Evolutionary conservation across 192 early-diverging fungal species (phyloP).

Genomic region (Backusella psychrophila): DNA sequence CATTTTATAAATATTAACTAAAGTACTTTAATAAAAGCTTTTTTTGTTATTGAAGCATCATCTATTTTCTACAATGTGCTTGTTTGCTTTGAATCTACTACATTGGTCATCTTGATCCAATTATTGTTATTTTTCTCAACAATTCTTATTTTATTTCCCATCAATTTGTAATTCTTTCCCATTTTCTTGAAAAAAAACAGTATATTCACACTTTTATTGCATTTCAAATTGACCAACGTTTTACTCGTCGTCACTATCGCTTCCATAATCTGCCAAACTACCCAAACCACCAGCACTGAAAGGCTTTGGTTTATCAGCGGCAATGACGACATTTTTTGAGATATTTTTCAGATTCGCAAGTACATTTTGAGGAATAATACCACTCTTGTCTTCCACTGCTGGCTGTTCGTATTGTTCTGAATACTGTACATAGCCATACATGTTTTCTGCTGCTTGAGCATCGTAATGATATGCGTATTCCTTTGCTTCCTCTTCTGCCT

Average conservation of each 20-base stretch:
- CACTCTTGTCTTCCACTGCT: background rate
- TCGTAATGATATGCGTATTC: background rate
- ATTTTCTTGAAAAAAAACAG: too few species aligned
- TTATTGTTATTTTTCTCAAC: too few species aligned
- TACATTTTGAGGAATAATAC: conserved; percentile 30
- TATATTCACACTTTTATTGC: too few species aligned
- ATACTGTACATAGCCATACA: conserved; percentile 16
- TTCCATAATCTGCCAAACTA: conserved; percentile 44
- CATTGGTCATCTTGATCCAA: too few species aligned
- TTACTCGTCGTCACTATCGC: conserved; percentile 40
- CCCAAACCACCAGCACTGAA: conserved; percentile 22
- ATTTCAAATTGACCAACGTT: too few species aligned
- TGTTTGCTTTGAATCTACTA: too few species aligned
- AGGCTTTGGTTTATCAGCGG: background rate
- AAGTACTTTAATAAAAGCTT: too few species aligned
- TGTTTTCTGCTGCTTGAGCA: background rate
- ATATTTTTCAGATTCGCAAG: conserved; percentile 9
- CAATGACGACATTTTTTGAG: background rate
- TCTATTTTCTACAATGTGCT: too few species aligned
- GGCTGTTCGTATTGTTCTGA: background rate
- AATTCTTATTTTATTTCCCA: too few species aligned
- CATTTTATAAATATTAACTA: too few species aligned
- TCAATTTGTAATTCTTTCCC: too few species aligned
- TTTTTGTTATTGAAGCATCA: too few species aligned
- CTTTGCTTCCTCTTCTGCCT: conserved; percentile 16